These are phyloP conservation scores for Talaromyces sp. DNA, from an alignment of 2,329 filamentous ascomycete species.

Conservation along the genomic window DNA sequence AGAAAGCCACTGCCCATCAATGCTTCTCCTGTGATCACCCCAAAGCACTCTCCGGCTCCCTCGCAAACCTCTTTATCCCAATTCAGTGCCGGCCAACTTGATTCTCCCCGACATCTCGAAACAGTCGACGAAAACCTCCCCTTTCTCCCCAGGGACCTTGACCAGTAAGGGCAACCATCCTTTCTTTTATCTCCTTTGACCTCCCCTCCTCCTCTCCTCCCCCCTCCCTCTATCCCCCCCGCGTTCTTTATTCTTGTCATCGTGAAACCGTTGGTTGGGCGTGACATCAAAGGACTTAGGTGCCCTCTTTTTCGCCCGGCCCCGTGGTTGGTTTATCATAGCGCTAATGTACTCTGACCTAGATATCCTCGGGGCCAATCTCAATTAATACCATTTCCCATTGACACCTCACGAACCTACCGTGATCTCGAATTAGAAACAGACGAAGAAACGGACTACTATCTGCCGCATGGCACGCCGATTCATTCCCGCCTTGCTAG, in stretches of 20 bases:
- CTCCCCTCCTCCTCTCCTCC: background rate
- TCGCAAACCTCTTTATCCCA: background rate
- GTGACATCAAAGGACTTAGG: background rate
- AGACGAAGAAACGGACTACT: constrained; percentile 24
- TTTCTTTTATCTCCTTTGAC: background rate
- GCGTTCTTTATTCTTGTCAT: background rate
- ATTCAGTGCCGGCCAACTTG: background rate
- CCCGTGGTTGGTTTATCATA: constrained; percentile 4
- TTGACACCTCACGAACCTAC: constrained; percentile 25
- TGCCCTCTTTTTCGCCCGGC: background rate
- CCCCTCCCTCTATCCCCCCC: background rate
- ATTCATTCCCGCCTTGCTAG: constrained; percentile 38
- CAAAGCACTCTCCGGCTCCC: constrained; percentile 14
- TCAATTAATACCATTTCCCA: constrained; percentile 26
- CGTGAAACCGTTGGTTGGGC: background rate
- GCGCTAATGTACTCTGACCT: constrained; percentile 8
- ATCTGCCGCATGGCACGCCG: constrained; percentile 33
- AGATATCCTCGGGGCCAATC: constrained; percentile 38
- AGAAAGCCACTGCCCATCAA: constrained; percentile 52
- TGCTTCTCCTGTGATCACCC: constrained; percentile 41
- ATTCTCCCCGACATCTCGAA: constrained; percentile 9
- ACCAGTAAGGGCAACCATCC: constrained; percentile 10
- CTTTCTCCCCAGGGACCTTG: constrained; percentile 14
- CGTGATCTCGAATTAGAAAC: constrained; percentile 17
- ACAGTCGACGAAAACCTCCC: constrained; percentile 12